These are phyloP conservation scores for Ananas comosus DNA, from an alignment of 176 grass and related monocot species.

Conservation along the genomic window DNA sequence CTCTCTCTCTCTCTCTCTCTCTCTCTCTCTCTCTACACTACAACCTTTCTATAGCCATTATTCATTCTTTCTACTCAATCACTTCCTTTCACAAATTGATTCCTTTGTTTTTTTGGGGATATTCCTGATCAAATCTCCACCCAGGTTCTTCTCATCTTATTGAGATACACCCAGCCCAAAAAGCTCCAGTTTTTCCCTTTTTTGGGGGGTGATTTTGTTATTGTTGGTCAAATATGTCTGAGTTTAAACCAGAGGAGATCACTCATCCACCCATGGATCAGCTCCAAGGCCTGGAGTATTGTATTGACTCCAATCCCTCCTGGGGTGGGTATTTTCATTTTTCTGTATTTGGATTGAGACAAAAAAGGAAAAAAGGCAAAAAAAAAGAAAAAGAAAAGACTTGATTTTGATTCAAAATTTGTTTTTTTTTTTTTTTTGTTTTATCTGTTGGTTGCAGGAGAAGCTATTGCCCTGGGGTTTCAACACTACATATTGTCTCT, in stretches of 20 bases:
- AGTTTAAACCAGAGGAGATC: constrained; percentile 73
- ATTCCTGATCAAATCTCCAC: no score
- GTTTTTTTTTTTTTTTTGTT: neutral
- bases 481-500: constrained; percentile 83
- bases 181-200: neutral
- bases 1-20: neutral
- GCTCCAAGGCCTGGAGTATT: constrained; percentile 85
- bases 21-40: neutral
- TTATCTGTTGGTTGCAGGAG: constrained; percentile 35
- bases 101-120: no score
- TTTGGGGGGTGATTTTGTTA: neutral
- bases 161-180: no score
- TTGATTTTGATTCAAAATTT: neutral
- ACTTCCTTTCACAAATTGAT: neutral
- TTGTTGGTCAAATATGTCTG: constrained; percentile 37
- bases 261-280: constrained; percentile 84
- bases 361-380: no score
- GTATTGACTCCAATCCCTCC: constrained; percentile 94
- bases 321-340: constrained; percentile 45
- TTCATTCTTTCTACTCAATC: neutral
- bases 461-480: constrained; percentile 68
- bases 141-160: neutral
- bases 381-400: neutral
- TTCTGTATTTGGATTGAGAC: neutral
- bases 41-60: neutral